Percentiles rank a stretch among this genome's conserved stretches.
phyloP scores from a whole-genome alignment of 2,329 filamentous ascomycete genomes.

The Teratosphaeria viscida region DNA sequence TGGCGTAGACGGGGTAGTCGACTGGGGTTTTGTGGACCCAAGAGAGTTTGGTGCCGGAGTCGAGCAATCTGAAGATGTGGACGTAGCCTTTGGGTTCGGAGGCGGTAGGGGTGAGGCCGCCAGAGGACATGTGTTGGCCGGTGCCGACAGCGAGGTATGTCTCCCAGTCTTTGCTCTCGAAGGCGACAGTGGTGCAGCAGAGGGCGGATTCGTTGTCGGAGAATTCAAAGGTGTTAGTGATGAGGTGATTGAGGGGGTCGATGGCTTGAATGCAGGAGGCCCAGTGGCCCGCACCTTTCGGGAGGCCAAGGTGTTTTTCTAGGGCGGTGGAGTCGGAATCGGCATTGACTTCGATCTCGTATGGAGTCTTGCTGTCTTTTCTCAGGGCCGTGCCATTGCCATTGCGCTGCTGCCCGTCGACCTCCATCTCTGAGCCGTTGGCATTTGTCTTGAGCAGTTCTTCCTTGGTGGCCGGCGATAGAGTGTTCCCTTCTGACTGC shows the following conservation, averaged over 20 bases:
- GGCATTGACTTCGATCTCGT: neutral
- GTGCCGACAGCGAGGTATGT: slow-evolving; percentile 85
- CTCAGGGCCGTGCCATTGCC: neutral
- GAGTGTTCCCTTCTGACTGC: slow-evolving; percentile 83
- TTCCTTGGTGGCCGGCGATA: slow-evolving; percentile 30
- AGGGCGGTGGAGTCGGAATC: slow-evolving; percentile 5
- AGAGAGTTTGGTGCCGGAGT: slow-evolving; percentile 77
- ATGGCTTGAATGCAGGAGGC: slow-evolving; percentile 90
- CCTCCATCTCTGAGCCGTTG: slow-evolving; percentile 5
- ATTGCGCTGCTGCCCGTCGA: neutral
- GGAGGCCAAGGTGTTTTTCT: slow-evolving; percentile 73
- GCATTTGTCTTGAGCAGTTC: slow-evolving; percentile 4
- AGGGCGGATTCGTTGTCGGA: slow-evolving; percentile 86
- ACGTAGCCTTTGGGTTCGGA: slow-evolving; percentile 54
- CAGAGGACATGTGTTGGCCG: slow-evolving; percentile 63
- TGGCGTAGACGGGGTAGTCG: slow-evolving; percentile 78
- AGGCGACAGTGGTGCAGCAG: slow-evolving; percentile 72
- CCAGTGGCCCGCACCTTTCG: slow-evolving; percentile 76
- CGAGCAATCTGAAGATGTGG: slow-evolving; percentile 81
- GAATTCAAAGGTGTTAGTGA: slow-evolving; percentile 70
- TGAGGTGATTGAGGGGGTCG: slow-evolving; percentile 52
- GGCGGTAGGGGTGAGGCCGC: slow-evolving; percentile 1
- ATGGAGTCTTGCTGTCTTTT: slow-evolving; percentile 4
- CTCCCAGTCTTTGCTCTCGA: slow-evolving; percentile 80
- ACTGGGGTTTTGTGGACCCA: slow-evolving; percentile 96